Conservation (phyloP, 805 yeast genomes). For the Babjeviella inositovora region DNA sequence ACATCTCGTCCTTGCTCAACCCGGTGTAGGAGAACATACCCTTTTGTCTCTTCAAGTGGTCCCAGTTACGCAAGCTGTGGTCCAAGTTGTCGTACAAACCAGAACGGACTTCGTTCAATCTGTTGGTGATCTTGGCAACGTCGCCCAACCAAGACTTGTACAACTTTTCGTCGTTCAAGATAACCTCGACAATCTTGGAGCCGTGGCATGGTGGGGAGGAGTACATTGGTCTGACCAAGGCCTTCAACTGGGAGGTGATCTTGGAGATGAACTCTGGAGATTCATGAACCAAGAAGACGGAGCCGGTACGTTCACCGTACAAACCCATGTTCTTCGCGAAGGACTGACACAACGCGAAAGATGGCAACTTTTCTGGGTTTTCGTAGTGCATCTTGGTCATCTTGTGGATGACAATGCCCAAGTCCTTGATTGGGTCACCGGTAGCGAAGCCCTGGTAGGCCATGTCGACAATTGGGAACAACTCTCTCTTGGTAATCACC, state of each 20-base stretch:
- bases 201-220: conserved; percentile 32
- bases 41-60: conserved; percentile 26
- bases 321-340: conserved; percentile 29
- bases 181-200: conserved; percentile 25
- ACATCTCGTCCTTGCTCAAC: conserved; percentile 21
- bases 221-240: conserved; percentile 29
- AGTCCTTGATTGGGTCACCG: conserved; percentile 28
- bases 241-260: conserved; percentile 28
- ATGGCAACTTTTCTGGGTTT: conserved; percentile 17
- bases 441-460: conserved; percentile 31
- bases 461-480: conserved; percentile 30
- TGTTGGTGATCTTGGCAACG: conserved; percentile 22
- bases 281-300: conserved; percentile 21
- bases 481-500: conserved; percentile 14
- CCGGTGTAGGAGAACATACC: conserved; percentile 33
- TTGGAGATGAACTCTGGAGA: conserved; percentile 14
- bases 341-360: conserved; percentile 28
- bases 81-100: conserved; percentile 26
- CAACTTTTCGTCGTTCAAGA: conserved; percentile 17
- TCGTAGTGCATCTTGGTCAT: conserved; percentile 21
- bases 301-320: conserved; percentile 33
- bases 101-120: conserved; percentile 24
- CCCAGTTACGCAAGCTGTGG: conserved; percentile 27
- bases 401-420: conserved; percentile 12
- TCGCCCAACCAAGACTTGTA: conserved; percentile 21